Evolutionary conservation across 1,284 basidiomycete species (phyloP).

Genomic region (Takashimella koratensis): DNA sequence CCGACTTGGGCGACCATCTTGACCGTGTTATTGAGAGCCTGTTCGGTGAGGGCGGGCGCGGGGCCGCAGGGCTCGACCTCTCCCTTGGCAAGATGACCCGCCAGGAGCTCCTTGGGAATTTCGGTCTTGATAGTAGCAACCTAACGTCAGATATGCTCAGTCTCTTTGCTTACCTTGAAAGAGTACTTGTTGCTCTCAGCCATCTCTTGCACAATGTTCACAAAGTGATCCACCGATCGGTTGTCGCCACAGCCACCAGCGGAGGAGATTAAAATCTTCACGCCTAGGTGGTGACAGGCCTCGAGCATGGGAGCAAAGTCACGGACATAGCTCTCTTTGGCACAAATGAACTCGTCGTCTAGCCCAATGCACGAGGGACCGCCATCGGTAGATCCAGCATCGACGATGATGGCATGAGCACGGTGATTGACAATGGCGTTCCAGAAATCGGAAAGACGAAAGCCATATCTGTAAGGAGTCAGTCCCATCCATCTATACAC

Average conservation of each 20-base stretch:
- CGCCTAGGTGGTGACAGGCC: constrained; percentile 1
- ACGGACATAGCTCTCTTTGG: neutral
- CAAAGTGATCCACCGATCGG: constrained; percentile 2
- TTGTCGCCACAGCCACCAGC: constrained; percentile 4
- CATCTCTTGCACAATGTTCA: constrained; percentile 3
- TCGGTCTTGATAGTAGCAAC: constrained; percentile 7
- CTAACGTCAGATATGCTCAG: too few relatives aligned
- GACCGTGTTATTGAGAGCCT: neutral
- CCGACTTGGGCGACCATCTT: constrained; percentile 8
- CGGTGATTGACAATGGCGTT: constrained; percentile 1
- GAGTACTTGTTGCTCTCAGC: neutral
- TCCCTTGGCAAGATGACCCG: neutral
- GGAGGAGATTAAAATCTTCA: constrained; percentile 3
- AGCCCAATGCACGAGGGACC: neutral
- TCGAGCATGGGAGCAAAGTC: constrained; percentile 5
- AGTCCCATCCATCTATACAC: neutral
- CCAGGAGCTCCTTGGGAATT: neutral
- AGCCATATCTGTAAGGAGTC: neutral
- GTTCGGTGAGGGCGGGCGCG: neutral
- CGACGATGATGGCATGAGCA: constrained; percentile 8
- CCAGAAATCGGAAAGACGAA: constrained; percentile 2
- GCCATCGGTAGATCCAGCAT: constrained; percentile 6
- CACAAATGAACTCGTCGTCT: neutral
- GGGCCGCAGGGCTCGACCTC: constrained; percentile 5
- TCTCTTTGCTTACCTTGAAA: too few relatives aligned